Conservation (phyloP, 164 flowering plant genomes). For the Aristolochia fimbriata region DNA sequence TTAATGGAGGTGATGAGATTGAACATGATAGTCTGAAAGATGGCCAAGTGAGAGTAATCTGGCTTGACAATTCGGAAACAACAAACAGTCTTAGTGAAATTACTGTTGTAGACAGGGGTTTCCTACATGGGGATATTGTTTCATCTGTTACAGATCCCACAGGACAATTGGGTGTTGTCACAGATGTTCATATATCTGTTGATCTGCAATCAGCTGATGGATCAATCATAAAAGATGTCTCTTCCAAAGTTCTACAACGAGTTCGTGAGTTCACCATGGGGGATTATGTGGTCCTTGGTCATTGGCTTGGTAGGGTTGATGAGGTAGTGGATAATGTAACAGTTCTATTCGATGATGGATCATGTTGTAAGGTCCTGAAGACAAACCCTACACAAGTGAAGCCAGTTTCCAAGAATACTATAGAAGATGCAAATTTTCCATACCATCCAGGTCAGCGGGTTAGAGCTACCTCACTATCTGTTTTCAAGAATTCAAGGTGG, state of each 20-base stretch:
- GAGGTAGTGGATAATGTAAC: slow-evolving; percentile 88
- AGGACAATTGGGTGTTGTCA: slow-evolving; percentile 86
- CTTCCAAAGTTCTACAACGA: slow-evolving; percentile 62
- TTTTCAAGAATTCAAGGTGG: slow-evolving; percentile 82
- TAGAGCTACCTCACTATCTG: slow-evolving; percentile 66
- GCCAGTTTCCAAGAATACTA: slow-evolving; percentile 49
- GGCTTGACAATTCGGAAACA: slow-evolving; percentile 74
- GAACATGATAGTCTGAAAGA: slow-evolving; percentile 39
- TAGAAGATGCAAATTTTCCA: slow-evolving; percentile 77
- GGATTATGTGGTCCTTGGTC: slow-evolving; percentile 84
- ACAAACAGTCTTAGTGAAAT: slow-evolving; percentile 40
- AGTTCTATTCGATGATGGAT: slow-evolving; percentile 87
- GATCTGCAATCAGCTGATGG: slow-evolving; percentile 64
- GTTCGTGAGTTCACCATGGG: slow-evolving; percentile 75
- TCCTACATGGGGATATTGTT: slow-evolving; percentile 91
- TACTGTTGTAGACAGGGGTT: slow-evolving; percentile 67
- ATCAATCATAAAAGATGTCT: slow-evolving; percentile 39
- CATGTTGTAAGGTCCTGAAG: slow-evolving; percentile 72
- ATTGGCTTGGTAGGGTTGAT: slow-evolving; percentile 95
- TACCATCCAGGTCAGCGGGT: slow-evolving; percentile 96
- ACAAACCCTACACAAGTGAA: slow-evolving; percentile 74
- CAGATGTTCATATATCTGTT: slow-evolving; percentile 61
- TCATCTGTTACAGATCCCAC: slow-evolving; percentile 71
- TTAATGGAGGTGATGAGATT: slow-evolving; percentile 11
- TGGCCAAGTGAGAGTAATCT: slow-evolving; percentile 73